Base-by-base conservation (phyloP, 305 asterid species). In the Fraxinus floribunda region DNA sequence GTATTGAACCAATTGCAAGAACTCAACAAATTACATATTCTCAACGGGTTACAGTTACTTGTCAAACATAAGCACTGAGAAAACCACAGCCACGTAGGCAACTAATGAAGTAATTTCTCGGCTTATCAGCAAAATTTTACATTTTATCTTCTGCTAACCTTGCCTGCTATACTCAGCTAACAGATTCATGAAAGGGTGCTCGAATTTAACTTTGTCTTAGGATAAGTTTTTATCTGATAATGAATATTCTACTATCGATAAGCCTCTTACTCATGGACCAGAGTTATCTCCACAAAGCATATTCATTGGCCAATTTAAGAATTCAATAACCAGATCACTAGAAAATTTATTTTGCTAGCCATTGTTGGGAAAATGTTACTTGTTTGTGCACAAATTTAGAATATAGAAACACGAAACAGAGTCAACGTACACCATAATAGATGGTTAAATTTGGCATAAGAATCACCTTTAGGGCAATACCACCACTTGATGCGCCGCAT, bases 401-500 rank as follows among this genome's bases (percentile, higher is more conserved):
- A 68, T 29, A 68, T 66, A 66, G 75, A 68, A 68, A 29, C 75
- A 29, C 30, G 39, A 34, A 68, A 68, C 20, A 68, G 1, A 64
- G 35, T 29, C 73, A 10, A 26, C 36, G 22, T 29, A 4, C 34
- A 15, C 4, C 73, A 29, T 30, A 7, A 46, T 11, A 85, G 74
- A 46, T 16, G 78, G 29, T 35, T 73, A 13, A 35, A 81, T 75
- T 49, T 44, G 78, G 75, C 24, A 80, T 36, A 82, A 66, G 82
- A 29, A 79, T 85, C 83, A 95, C 99, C 98, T 95, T 95, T 84
- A 95, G 90, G 81, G 99, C 94, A 87, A 95, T 90, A 83, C 98
- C 98, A 78, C 99, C 99, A 85, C 99, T 95, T 70, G 99, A 95
- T 81, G 97, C 95, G 78, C 98, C 99, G 80, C 94, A 90, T 76